phyloP scores from a whole-genome alignment of 78 protist species.

The Polysphondylium violaceum region DNA sequence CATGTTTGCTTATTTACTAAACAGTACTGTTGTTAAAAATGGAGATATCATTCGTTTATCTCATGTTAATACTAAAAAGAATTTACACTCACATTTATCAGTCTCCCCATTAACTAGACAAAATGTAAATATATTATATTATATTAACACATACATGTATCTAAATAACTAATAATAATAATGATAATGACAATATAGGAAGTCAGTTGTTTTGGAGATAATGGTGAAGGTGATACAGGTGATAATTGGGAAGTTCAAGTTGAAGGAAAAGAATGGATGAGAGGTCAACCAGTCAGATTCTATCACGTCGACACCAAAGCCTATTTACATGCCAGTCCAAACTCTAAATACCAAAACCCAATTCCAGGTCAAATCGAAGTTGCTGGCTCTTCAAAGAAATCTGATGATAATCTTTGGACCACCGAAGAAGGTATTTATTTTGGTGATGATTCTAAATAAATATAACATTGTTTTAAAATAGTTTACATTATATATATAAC shows the following conservation, averaged over 20 bases:
- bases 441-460: background rate
- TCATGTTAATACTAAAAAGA: constrained; percentile 81
- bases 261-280: constrained; percentile 65
- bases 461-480: background rate
- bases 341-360: constrained; percentile 76
- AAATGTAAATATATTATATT: constrained; percentile 32
- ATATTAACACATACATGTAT: background rate
- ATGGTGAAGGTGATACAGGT: constrained; percentile 88
- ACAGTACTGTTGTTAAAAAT: constrained; percentile 55
- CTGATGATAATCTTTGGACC: constrained; percentile 51
- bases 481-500: too few relatives aligned
- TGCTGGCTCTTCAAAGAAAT: constrained; percentile 14
- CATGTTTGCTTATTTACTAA: background rate
- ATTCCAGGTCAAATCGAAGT: constrained; percentile 87
- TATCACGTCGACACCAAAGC: constrained; percentile 81
- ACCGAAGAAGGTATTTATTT: constrained; percentile 16
- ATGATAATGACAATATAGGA: background rate
- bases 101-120: constrained; percentile 86
- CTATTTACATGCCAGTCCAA: constrained; percentile 41
- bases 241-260: constrained; percentile 85
- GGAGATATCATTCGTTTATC: constrained; percentile 78
- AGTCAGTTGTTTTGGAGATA: constrained; percentile 87
- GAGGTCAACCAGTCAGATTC: constrained; percentile 41
- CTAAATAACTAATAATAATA: background rate
- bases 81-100: constrained; percentile 86